Conservation (phyloP, 2,329 filamentous ascomycete genomes). For the Colletotrichum lini region DNA sequence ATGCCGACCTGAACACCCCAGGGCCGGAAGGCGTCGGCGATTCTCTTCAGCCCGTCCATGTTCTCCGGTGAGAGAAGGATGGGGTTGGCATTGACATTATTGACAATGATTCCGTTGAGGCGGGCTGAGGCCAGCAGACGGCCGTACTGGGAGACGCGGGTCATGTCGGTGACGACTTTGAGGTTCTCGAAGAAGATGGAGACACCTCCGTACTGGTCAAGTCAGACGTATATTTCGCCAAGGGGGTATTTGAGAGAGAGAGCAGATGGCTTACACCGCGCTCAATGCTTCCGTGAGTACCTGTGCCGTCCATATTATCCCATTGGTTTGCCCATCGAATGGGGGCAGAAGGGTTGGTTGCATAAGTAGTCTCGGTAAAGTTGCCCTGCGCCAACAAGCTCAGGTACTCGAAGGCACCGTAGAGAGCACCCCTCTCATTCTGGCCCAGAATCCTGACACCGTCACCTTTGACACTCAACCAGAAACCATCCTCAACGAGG, state of each 20-base stretch:
- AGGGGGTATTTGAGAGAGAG: not conserved
- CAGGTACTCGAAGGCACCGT: conserved; percentile 79
- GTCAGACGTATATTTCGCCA: not conserved
- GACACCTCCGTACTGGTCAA: conserved; percentile 67
- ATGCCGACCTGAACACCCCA: conserved; percentile 77
- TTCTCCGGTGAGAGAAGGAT: conserved; percentile 69
- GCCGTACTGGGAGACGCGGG: conserved; percentile 73
- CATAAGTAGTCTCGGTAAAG: conserved; percentile 55
- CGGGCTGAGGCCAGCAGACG: conserved; percentile 76
- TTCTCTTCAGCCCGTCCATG: conserved; percentile 71
- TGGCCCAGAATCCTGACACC: conserved; percentile 72
- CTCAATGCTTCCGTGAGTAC: conserved; percentile 69
- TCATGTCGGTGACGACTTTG: conserved; percentile 69
- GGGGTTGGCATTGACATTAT: conserved; percentile 80
- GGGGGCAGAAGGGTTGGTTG: conserved; percentile 70
- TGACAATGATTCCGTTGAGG: conserved; percentile 77
- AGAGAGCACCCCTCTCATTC: conserved; percentile 77
- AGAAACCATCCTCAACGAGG: conserved; percentile 73
- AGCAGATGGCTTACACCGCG: conserved; percentile 58
- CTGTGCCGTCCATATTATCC: conserved; percentile 74
- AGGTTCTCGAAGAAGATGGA: conserved; percentile 79
- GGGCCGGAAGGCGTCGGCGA: conserved; percentile 76
- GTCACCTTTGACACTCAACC: conserved; percentile 64
- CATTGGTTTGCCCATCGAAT: conserved; percentile 82
- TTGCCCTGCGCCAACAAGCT: conserved; percentile 74